Evolutionary conservation across 176 grass and related monocot genomes (phyloP).

Genomic region (Phragmites australis): DNA sequence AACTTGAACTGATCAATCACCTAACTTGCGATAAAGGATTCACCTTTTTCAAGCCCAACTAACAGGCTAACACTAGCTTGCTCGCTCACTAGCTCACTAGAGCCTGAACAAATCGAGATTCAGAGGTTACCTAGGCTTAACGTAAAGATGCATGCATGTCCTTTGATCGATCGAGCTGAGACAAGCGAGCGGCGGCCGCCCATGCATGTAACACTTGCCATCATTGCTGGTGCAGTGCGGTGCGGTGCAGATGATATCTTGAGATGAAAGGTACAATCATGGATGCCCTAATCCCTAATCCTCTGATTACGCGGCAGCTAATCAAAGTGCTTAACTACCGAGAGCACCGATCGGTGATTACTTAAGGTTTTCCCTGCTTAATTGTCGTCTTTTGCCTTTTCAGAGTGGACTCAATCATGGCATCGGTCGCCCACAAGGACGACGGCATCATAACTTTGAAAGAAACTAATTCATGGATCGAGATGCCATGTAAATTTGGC

Average conservation of each 20-base stretch:
- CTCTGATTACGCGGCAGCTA: background rate
- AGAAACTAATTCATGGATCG: background rate
- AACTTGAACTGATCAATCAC: background rate
- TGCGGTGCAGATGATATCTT: conserved; percentile 2
- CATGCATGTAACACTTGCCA: background rate
- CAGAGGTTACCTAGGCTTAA: conserved; percentile 12
- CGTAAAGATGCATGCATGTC: background rate
- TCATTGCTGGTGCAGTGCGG: background rate
- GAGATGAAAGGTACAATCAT: conserved; percentile 31
- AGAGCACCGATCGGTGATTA: background rate
- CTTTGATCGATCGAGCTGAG: background rate
- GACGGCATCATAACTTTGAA: background rate
- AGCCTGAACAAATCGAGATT: background rate
- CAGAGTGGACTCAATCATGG: background rate
- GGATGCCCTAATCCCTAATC: background rate
- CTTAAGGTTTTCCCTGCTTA: background rate
- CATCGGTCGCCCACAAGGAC: background rate
- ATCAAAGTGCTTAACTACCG: background rate
- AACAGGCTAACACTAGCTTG: background rate
- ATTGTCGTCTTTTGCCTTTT: too few relatives aligned
- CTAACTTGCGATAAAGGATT: background rate
- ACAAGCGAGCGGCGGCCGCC: too few relatives aligned
- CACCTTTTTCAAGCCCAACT: background rate
- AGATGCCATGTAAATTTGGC: too few relatives aligned
- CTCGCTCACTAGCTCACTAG: too few relatives aligned